Base-by-base conservation (phyloP, 352 stramenopile genomes). In the Phytophthora hibernalis region DNA sequence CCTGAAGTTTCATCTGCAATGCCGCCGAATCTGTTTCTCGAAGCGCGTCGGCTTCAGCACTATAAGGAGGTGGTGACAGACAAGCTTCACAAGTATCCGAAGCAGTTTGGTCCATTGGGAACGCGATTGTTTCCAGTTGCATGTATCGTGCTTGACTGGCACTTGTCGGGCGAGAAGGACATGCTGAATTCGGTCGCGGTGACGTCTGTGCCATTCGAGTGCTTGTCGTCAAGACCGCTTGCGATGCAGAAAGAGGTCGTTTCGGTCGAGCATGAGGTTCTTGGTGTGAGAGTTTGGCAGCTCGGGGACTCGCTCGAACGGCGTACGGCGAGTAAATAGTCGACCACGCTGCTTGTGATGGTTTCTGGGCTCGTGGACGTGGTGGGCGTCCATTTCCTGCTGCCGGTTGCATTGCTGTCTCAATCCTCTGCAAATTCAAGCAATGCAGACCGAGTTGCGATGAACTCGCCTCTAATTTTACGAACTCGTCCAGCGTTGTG, bases 1-100 rank as follows among this genome's bases (percentile, higher is more conserved):
- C 69, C 18, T 75, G 65, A 31, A 87, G 65, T 42, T 85, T 85
- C 43, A 81, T 69, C 10, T 81, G 64, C 45, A 80, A 71, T 0
- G 44, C 42, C 2, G 61, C 48, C 10, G 68, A 67, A 26, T 77
- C 61, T 5, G 51, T 66, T 49, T 74, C 59, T 38, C 53, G 61
- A 1, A 60, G 1, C n/a, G 37, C 30, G 12, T 20, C 28, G 4
- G 54, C 20, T 16, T 73, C 57, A 33, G 42, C 42, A 54, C 22
- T 57, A 7, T 26, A 26, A 54, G 15, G 22, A 31, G 52, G 52
- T 31, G 62, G 54, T 16, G 61, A 68, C 16, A 65, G 33, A 48
- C 68, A 73, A 1, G 53, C 45, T 49, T 70, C 33, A 49, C 57
- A 70, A 13, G 30, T 56, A 7, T 42, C 26, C 1, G 35, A 24